phyloP scores from a whole-genome alignment of 345 rosid genomes.

The Schrenkiella parvula region DNA sequence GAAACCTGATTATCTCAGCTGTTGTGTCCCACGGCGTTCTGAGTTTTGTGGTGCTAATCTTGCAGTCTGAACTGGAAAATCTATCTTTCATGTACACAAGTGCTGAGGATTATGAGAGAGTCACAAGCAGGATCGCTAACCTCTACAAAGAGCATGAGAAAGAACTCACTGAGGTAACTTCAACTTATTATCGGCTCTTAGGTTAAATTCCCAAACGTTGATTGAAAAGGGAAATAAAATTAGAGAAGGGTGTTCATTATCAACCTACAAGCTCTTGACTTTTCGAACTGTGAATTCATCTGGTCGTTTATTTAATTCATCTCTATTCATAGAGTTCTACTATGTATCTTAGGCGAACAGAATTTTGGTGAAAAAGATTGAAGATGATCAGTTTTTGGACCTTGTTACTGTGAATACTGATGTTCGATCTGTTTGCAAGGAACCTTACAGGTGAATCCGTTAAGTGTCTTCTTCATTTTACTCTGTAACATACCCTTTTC shows the following conservation, averaged over 20 bases:
- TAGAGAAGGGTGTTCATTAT: not conserved
- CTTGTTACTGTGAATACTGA: conserved; percentile 81
- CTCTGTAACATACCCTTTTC: conserved; percentile 14
- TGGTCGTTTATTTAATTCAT: conserved; percentile 31
- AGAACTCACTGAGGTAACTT: conserved; percentile 74
- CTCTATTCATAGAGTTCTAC: conserved; percentile 30
- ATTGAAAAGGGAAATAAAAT: not conserved
- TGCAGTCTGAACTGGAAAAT: conserved; percentile 97
- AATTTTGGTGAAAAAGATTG: conserved; percentile 85
- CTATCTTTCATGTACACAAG: conserved; percentile 91
- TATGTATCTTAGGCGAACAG: conserved; percentile 64
- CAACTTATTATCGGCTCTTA: not conserved
- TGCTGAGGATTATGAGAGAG: conserved; percentile 84
- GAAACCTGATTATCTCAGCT: conserved; percentile 1
- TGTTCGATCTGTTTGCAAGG: conserved; percentile 79
- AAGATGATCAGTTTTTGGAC: conserved; percentile 89
- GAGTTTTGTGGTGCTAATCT: conserved; percentile 24
- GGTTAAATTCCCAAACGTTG: not conserved
- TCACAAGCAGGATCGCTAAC: conserved; percentile 77
- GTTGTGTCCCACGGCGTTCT: conserved; percentile 2
- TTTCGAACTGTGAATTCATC: conserved; percentile 5
- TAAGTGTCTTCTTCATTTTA: conserved; percentile 10
- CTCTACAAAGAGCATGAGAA: conserved; percentile 84
- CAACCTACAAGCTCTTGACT: not conserved
- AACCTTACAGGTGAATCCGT: conserved; percentile 74